Evolutionary conservation across 2,329 filamentous ascomycete genomes (phyloP), one percentile per base, ranked within the genome.

Genomic region (Aspergillus brasiliensis): DNA sequence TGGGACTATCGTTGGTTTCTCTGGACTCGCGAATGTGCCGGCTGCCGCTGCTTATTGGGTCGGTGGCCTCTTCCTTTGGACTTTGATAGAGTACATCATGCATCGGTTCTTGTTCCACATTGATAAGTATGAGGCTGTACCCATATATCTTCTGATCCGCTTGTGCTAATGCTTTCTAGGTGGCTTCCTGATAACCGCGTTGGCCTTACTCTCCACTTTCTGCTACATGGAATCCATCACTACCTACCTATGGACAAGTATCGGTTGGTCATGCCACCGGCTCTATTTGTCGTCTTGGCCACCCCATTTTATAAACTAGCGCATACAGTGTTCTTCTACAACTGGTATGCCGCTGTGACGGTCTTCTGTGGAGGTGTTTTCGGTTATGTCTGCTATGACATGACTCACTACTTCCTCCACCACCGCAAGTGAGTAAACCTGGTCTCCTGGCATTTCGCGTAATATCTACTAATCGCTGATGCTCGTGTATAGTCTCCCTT

Each of bases 241-340:
- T 99, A 98, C 78, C 85, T 99, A 4, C 95, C 95, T n/a, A 98
- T 99, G 95, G 95, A 99, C 80, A 94, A 89, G 73, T 94, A 97
- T 71, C 89, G 95, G 62, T 88, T 99, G 8, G 95, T 99, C 65
- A 98, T 99, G 95, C 95, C 95, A 1, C 95, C 95, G 0, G 86
- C 91, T 0, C 83, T 99, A 3, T 98, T 99, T 73, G 63, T 94
- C 23, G 84, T 86, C 11, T 87, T 99, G 19, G 94, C 94, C 5
- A 84, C 85, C 0, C 95, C 95, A 0, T 98, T 98, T 81, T 99
- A 91, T 89, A 91, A 91, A 76, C 82, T 99, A 53, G 91, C 95
- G 0, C 94, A 97, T 68, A 68, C 83, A 2, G 73, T 98, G 57
- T 92, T 99, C 76, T 90, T 81, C 75, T 93, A 88, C 79, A 86